Evolutionary conservation across 179 eudicot species (phyloP).

Genomic region (Pouteria campechiana): DNA sequence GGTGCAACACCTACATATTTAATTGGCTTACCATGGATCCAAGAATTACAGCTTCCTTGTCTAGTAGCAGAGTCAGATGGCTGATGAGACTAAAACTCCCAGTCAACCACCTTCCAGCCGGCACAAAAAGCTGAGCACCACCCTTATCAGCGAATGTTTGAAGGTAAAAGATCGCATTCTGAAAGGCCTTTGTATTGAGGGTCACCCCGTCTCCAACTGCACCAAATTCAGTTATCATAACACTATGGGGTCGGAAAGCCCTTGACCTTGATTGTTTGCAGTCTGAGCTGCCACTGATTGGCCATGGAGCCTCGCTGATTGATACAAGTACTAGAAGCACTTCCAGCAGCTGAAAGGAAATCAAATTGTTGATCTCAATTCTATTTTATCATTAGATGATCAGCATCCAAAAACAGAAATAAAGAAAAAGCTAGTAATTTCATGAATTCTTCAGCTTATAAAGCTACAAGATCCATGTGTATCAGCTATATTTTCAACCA

Average conservation of each 20-base stretch:
- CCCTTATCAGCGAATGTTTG: conserved; percentile 19
- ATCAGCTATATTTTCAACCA: too few relatives aligned
- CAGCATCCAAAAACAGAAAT: too few relatives aligned
- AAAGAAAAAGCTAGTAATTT: too few relatives aligned
- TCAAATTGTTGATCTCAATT: too few relatives aligned
- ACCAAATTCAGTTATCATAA: conserved; percentile 18
- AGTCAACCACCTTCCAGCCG: conserved; percentile 25
- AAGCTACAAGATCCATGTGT: too few relatives aligned
- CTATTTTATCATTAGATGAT: too few relatives aligned
- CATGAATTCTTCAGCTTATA: too few relatives aligned
- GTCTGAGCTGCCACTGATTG: conserved; percentile 1
- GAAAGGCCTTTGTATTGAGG: conserved; percentile 19
- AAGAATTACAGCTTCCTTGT: conserved; percentile 16
- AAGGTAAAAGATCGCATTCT: conserved; percentile 17
- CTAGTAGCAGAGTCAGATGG: conserved; percentile 18
- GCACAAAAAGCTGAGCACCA: conserved; percentile 20
- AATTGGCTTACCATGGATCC: conserved; percentile 26
- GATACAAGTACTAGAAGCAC: conserved; percentile 4
- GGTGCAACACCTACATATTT: too few relatives aligned
- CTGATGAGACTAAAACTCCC: conserved; percentile 24
- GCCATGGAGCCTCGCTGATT: not conserved
- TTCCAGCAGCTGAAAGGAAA: conserved; percentile 13
- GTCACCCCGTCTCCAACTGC: conserved; percentile 30
- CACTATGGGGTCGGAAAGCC: conserved; percentile 9
- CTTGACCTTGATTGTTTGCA: conserved; percentile 2